Base-by-base conservation (phyloP, 2,329 filamentous ascomycete species). In the Bisporella sp. region DNA sequence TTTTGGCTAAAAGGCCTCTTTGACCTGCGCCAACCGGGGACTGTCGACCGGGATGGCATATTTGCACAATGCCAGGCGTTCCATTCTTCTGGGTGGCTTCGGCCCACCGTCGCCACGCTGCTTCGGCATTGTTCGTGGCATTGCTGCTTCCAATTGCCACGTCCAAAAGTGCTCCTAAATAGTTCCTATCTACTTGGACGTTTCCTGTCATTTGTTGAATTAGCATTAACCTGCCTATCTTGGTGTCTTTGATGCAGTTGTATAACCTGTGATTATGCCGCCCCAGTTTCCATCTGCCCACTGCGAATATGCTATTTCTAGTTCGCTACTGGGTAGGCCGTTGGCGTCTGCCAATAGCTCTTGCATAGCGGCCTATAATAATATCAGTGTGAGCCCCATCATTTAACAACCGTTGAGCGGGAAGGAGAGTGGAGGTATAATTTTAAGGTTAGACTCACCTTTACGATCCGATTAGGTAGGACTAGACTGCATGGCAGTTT, bases 31-130 rank as follows among this genome's bases (percentile, higher is more conserved):
- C 68, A 1, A 64, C 29, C 0, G 66, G 66, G 0, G 69, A 71
- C 53, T 76, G 73, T 5, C 73, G 64, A 1, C 73, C 73, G 0
- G 73, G 72, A 45, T 76, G 73, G 54, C 68, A 71, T 47, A 76
- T 59, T 50, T 76, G 72, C 44, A 75, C 66, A 4, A 76, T 57
- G 0, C 66, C 59, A 0, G 69, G 68, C 0, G 70, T 69, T 1
- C 64, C 66, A 3, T 64, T 54, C 9, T 55, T 51, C 46, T 63
- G 64, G 48, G 59, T 64, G 0, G 59, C 54, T 0, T 55, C 47
- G 0, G 68, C 69, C 59, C 70, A 73, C 8, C 55, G 49, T 45
- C 62, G 69, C 65, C 71, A 77, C 2, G 65, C 56, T 3, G 62
- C 61, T 1, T 70, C 48, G 39, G 47, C 32, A 1, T n/a, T 31